Conservation (phyloP, 495 filamentous ascomycete species). For the Trichoderma erinaceum region DNA sequence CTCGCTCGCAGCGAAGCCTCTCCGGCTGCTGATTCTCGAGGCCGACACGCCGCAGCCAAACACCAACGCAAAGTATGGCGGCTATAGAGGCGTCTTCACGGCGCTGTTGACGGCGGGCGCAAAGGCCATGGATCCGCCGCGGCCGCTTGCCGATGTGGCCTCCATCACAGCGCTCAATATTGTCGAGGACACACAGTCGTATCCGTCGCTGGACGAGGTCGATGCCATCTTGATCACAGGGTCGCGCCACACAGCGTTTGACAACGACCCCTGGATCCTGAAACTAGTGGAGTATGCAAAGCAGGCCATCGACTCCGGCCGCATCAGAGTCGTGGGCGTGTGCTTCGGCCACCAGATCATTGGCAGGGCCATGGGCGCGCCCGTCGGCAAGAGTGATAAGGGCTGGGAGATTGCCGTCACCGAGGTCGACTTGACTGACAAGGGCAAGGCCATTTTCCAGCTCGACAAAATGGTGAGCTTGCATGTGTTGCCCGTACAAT, state of each 20-base stretch:
- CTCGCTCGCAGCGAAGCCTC: slow-evolving; percentile 31
- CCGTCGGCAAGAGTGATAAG: slow-evolving; percentile 56
- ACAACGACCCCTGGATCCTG: slow-evolving; percentile 68
- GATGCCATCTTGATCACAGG: slow-evolving; percentile 82
- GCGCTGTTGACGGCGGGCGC: slow-evolving; percentile 48
- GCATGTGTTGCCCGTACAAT: neutral
- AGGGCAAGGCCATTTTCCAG: slow-evolving; percentile 68
- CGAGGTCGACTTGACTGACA: slow-evolving; percentile 59
- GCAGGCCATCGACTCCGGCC: slow-evolving; percentile 41
- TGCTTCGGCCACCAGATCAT: slow-evolving; percentile 94
- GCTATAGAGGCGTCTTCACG: slow-evolving; percentile 68
- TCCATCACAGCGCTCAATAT: slow-evolving; percentile 63
- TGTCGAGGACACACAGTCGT: slow-evolving; percentile 48
- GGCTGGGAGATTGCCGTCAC: slow-evolving; percentile 83
- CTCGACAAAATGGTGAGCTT: slow-evolving; percentile 58
- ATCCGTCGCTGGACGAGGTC: slow-evolving; percentile 64
- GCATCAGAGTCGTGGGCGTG: slow-evolving; percentile 65
- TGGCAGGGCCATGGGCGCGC: slow-evolving; percentile 63
- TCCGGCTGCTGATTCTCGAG: slow-evolving; percentile 81
- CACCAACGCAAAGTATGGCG: slow-evolving; percentile 56
- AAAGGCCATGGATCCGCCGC: slow-evolving; percentile 27
- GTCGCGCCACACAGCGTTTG: slow-evolving; percentile 51
- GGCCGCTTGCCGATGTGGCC: slow-evolving; percentile 36
- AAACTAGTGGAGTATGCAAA: slow-evolving; percentile 66
- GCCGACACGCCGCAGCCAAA: slow-evolving; percentile 62